phyloP scores from a whole-genome alignment of 139 green algal genomes.

The Picochlorum sp. region DNA sequence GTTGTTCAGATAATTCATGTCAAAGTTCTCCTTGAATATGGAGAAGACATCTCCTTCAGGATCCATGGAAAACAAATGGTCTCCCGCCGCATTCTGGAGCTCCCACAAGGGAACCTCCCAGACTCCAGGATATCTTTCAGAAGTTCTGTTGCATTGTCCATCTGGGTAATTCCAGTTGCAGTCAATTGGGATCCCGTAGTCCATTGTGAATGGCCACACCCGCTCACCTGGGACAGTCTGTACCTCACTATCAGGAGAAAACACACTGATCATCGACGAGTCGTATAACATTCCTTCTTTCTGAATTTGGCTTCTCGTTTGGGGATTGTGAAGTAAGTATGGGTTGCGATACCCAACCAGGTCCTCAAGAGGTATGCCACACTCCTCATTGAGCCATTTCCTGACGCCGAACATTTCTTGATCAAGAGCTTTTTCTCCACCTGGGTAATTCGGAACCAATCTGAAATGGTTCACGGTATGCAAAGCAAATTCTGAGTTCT shows the following conservation, averaged over 20 bases:
- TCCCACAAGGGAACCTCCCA: slow-evolving; percentile 17
- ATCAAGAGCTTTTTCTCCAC: background rate
- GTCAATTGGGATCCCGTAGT: slow-evolving; percentile 12
- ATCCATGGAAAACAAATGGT: slow-evolving; percentile 19
- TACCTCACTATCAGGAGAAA: background rate
- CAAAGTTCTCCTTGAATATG: slow-evolving; percentile 13
- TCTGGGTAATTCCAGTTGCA: slow-evolving; percentile 13
- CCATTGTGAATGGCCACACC: slow-evolving; percentile 14
- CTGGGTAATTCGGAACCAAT: background rate
- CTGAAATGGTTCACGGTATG: slow-evolving; percentile 20
- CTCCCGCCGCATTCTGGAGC: slow-evolving; percentile 10
- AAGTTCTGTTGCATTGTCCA: slow-evolving; percentile 2
- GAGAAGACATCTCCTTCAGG: slow-evolving; percentile 10
- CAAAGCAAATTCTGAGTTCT: slow-evolving; percentile 20
- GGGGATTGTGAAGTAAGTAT: slow-evolving; percentile 22
- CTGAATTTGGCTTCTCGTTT: background rate
- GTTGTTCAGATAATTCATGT: slow-evolving; percentile 23
- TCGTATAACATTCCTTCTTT: slow-evolving; percentile 22
- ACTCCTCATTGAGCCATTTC: slow-evolving; percentile 4
- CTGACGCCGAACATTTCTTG: slow-evolving; percentile 15
- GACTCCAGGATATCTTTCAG: slow-evolving; percentile 3
- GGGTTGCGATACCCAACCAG: slow-evolving; percentile 19
- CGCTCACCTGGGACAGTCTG: background rate
- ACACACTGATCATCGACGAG: slow-evolving; percentile 18
- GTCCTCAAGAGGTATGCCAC: slow-evolving; percentile 11